phyloP scores from a whole-genome alignment of 192 early-diverging fungal species.

The Coemansia sp. region DNA sequence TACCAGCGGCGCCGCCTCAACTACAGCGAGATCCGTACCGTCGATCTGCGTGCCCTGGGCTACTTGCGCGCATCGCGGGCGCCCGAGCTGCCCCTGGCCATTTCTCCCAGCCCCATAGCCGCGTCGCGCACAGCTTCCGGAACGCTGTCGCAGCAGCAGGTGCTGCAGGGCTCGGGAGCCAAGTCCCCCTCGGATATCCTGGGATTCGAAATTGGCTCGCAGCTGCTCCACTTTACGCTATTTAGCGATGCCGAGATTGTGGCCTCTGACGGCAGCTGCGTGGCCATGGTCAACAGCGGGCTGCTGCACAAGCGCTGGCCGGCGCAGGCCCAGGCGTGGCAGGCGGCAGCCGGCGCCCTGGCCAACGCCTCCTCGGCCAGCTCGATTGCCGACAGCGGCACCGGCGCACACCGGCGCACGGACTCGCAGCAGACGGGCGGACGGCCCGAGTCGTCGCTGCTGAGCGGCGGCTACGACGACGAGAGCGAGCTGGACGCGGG shows the following conservation, averaged over 20 bases:
- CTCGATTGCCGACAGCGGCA: background rate
- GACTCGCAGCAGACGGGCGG: conserved; percentile 1
- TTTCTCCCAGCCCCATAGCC: conserved; percentile 29
- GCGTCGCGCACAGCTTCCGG: conserved; percentile 24
- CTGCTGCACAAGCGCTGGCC: conserved; percentile 51
- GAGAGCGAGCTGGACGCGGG: background rate
- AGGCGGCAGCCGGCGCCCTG: conserved; percentile 7
- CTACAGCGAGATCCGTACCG: conserved; percentile 70
- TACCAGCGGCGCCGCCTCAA: conserved; percentile 78
- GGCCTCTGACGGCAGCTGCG: conserved; percentile 24
- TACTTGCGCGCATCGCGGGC: conserved; percentile 49
- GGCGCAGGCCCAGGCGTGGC: conserved; percentile 40
- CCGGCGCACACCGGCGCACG: background rate
- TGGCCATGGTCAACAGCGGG: conserved; percentile 40
- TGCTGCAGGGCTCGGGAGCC: conserved; percentile 2
- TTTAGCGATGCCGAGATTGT: conserved; percentile 44
- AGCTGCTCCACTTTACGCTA: conserved; percentile 45
- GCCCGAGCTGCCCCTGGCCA: conserved; percentile 26
- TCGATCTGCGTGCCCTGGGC: conserved; percentile 74
- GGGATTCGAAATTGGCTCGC: conserved; percentile 41
- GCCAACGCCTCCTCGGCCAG: background rate
- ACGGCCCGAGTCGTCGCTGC: conserved; percentile 40
- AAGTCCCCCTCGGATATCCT: conserved; percentile 7
- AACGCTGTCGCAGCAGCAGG: conserved; percentile 9
- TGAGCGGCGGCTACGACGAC: conserved; percentile 25